Evolutionary conservation across 192 early-diverging fungal genomes (phyloP), one percentile per base, ranked within the genome.

Genomic region (Cetraspora pellucida): DNA sequence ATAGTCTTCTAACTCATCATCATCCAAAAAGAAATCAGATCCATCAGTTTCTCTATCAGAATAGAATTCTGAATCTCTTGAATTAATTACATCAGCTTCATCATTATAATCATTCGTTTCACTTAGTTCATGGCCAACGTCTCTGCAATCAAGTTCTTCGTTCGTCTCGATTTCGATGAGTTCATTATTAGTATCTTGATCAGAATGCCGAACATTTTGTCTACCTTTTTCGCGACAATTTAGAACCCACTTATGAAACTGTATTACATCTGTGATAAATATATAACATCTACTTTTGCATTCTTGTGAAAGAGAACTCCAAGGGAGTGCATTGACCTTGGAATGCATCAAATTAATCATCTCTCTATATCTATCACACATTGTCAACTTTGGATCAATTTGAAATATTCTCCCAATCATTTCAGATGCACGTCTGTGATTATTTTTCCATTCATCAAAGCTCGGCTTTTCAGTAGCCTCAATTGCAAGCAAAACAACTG

Each of bases 391-490:
- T 47, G 43, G 28, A 25, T 69, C 47, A 4, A 69, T 27, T 25
- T 27, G 21, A 69, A 49, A 50, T 50, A 47, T 69, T 27, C 23
- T 50, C 19, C 45, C 45, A 14, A 69, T 27, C 21, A 17, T 49
- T 23, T 45, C 23, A 27, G 23, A 23, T 13, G 27, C 67, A 13
- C 10, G 17, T 45, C 46, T 69, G 19, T 46, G 67, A 69, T 46
- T 49, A 31, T 69, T 69, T 23, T 45, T 50, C 23, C 37, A 23
- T 69, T 69, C 67, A 17, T 45, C 43, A 21, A 28, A 19, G 45
- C 47, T 69, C 11, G 67, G 67, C 21, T 69, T 69, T 27, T 69
- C 67, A 3, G 47, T 69, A n/a, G 67, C 67, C 49, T 69, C 67
- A 28, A 69, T 50, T 21, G 67, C 44, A 27, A 69, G 43, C 17